Conservation (phyloP, 2,329 filamentous ascomycete species). For the Aspergillus proliferans region DNA sequence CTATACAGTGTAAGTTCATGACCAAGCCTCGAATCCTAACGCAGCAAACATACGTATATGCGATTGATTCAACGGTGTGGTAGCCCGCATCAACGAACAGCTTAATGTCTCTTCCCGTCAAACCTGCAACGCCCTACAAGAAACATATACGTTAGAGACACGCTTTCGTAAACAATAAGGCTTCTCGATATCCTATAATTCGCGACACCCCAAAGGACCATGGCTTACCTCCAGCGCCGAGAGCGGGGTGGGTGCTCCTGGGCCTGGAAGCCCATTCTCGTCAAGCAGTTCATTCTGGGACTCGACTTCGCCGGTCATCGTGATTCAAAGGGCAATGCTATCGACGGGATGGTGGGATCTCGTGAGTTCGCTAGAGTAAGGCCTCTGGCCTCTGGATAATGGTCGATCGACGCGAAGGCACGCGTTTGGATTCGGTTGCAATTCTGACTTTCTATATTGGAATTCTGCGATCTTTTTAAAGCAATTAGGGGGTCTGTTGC, state of each 20-base stretch:
- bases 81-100: conserved; percentile 85
- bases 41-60: conserved; percentile 64
- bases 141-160: not conserved
- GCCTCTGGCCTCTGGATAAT: not conserved
- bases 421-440: conserved; percentile 12
- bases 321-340: not conserved
- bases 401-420: conserved; percentile 4
- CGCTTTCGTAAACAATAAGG: not conserved
- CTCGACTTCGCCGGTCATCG: conserved; percentile 50
- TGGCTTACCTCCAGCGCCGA: conserved; percentile 70
- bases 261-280: conserved; percentile 67
- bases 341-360: not conserved
- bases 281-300: conserved; percentile 64
- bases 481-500: not conserved
- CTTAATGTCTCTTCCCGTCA: conserved; percentile 95
- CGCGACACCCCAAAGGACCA: not conserved
- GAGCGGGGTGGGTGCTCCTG: conserved; percentile 89
- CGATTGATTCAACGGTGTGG: conserved; percentile 92
- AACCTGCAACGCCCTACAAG: conserved; percentile 70
- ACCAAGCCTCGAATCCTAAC: not conserved
- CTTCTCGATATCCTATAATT: not conserved
- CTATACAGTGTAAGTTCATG: conserved; percentile 28
- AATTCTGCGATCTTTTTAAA: not conserved
- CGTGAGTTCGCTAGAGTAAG: not conserved
- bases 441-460: not conserved